Evolutionary conservation across 208 protist genomes (phyloP), one percentile per base, ranked within the genome.

Genomic region (Trypanosoma theileri): DNA sequence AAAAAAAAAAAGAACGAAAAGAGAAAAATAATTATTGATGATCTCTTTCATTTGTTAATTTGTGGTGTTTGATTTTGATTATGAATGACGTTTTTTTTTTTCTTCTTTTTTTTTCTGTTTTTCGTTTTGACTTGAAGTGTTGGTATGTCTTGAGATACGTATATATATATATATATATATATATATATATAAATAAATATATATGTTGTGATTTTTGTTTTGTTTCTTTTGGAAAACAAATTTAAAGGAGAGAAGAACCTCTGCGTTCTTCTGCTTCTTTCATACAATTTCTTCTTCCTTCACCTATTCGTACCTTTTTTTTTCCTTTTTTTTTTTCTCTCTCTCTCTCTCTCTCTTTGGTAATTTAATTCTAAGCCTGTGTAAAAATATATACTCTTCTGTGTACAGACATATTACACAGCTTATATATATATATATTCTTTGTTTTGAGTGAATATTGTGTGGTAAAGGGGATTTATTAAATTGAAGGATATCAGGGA

Each of bases 131-230:
- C 22, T 56, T 26, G 8, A 24, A 31, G n/a, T 35, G 19, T 35
- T 59, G 28, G 12, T 53, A 4, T 41, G 51, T 61, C 28, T 35
- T 35, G 28, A n/a, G n/a, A n/a, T n/a, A n/a, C n/a, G n/a, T n/a
- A n/a, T 22, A 28, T 19, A 13, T 41, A 19, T 31, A 12, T 44
- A 12, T 19, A 24, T 13, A 54, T 42, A 53, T 44, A 64, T 24
- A 55, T 81, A 19, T 84, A 41, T 83, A 73, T 54, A 7, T 41
- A 41, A 50, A 26, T 51, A 9, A 17, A 54, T 73, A 17, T 55
- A 46, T 65, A 40, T 56, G 4, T 75, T 51, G 9, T 64, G 16
- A 2, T 53, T 22, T 64, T 24, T 54, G 3, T 13, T 19, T 72
- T 48, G 6, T 46, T 65, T n/a, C 40, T 52, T 31, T 55, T 62